Percentiles rank a stretch among this genome's conserved stretches.
These are phyloP conservation scores for Gossypium schwendimanii DNA, from an alignment of 441 rosid genomes.

Conservation along the genomic window DNA sequence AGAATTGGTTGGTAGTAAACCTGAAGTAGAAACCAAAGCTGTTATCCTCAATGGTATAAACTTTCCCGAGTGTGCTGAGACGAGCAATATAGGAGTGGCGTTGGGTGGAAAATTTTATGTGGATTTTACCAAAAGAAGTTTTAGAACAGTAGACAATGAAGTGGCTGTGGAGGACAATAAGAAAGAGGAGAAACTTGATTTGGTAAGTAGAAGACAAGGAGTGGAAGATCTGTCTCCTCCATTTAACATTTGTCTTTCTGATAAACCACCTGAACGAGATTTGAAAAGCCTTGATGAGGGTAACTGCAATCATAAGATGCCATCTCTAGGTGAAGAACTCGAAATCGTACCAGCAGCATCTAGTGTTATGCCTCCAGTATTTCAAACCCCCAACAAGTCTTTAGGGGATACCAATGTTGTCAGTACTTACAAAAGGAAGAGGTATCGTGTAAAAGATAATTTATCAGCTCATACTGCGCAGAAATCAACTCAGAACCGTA, in stretches of 20 bases:
- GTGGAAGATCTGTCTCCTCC: not conserved
- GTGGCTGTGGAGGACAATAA: conserved; percentile 1
- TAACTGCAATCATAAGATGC: conserved; percentile 23
- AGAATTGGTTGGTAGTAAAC: conserved; percentile 15
- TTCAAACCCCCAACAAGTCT: conserved; percentile 28
- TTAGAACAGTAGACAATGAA: conserved; percentile 19
- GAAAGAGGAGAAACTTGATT: conserved; percentile 15
- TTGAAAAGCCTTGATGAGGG: conserved; percentile 19
- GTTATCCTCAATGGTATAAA: not conserved
- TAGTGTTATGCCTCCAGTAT: conserved; percentile 27
- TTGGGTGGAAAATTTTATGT: conserved; percentile 12
- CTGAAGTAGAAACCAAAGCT: conserved; percentile 17
- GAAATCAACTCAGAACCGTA: conserved; percentile 32
- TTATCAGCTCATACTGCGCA: conserved; percentile 10
- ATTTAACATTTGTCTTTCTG: conserved; percentile 14
- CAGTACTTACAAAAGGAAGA: conserved; percentile 32
- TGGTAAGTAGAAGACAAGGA: not conserved
- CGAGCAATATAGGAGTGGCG: not conserved
- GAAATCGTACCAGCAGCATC: conserved; percentile 13
- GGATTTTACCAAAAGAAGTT: conserved; percentile 7
- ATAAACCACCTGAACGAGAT: conserved; percentile 27
- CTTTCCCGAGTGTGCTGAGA: conserved; percentile 20
- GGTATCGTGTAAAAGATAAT: conserved; percentile 31
- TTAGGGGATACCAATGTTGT: conserved; percentile 27
- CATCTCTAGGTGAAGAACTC: conserved; percentile 20